Evolutionary conservation across 441 rosid species (phyloP).

Genomic region (Melastoma candidum): DNA sequence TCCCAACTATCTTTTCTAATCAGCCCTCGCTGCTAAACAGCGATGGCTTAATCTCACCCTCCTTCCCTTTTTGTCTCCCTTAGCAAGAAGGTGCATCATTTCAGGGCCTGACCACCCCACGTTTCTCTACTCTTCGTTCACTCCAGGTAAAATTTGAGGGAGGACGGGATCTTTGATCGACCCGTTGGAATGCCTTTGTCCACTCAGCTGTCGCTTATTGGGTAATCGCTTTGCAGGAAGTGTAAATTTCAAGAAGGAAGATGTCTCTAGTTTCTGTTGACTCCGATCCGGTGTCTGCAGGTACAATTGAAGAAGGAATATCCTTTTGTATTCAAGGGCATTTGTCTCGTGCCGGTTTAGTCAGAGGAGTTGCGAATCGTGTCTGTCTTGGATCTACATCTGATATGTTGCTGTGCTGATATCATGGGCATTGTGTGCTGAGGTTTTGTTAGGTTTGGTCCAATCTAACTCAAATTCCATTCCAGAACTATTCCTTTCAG

Average conservation of each 20-base stretch:
- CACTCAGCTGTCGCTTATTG: too few species aligned
- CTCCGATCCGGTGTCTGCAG: conserved; percentile 41
- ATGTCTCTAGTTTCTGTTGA: conserved; percentile 40
- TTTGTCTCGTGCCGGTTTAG: background rate
- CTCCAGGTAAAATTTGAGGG: too few species aligned
- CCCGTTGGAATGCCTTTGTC: too few species aligned
- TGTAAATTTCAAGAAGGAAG: background rate
- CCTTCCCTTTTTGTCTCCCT: too few species aligned
- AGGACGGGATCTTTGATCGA: too few species aligned
- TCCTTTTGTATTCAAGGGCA: conserved; percentile 9
- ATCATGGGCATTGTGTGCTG: conserved; percentile 34
- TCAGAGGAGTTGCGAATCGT: background rate
- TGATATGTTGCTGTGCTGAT: conserved; percentile 41
- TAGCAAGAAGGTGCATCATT: too few species aligned
- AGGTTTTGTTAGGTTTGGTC: conserved; percentile 43
- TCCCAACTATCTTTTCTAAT: too few species aligned
- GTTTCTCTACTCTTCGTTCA: too few species aligned
- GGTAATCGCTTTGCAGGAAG: too few species aligned
- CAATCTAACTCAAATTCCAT: conserved; percentile 80
- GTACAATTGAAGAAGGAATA: conserved; percentile 60
- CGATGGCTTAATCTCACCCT: too few species aligned
- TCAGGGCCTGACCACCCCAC: too few species aligned
- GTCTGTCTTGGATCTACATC: background rate
- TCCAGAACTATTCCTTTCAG: conserved; percentile 31
- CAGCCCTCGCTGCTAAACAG: too few species aligned